Percentiles rank a stretch among this genome's conserved stretches.
Conservation (phyloP, 805 yeast genomes). For the Starmerella vaccinii region DNA sequence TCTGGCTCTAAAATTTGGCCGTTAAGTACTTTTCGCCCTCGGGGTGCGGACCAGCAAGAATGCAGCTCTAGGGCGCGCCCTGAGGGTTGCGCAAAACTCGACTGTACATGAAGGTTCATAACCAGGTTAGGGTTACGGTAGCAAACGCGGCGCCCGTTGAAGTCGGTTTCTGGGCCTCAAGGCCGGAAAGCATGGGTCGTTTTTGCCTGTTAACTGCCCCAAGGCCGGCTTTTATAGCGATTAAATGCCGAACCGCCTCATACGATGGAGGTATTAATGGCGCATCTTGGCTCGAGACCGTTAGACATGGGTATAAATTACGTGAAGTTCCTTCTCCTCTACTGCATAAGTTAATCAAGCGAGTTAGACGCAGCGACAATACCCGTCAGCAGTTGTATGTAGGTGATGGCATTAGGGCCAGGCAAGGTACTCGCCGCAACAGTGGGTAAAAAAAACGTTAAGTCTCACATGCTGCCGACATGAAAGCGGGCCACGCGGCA, state of each 20-base stretch:
- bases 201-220: too few relatives aligned
- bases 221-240: too few relatives aligned
- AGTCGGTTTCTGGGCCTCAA: background rate
- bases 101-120: background rate
- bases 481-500: background rate
- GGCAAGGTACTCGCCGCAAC: background rate
- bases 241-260: too few relatives aligned
- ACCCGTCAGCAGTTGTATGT: background rate
- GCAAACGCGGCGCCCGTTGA: conserved; percentile 1
- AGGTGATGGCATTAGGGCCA: background rate
- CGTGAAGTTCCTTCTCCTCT: background rate
- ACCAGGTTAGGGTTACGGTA: background rate
- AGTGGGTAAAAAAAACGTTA: background rate
- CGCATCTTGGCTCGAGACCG: too few relatives aligned
- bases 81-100: conserved; percentile 2
- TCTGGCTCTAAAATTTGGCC: background rate
- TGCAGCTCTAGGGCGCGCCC: conserved; percentile 10
- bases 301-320: too few relatives aligned
- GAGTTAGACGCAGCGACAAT: background rate
- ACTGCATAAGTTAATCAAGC: background rate
- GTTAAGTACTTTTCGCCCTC: conserved; percentile 3
- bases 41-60: conserved; percentile 2
- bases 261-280: too few relatives aligned
- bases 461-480: background rate
- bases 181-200: background rate